phyloP scores from a whole-genome alignment of 192 early-diverging fungal genomes.

The Irineochytrium annulatum region DNA sequence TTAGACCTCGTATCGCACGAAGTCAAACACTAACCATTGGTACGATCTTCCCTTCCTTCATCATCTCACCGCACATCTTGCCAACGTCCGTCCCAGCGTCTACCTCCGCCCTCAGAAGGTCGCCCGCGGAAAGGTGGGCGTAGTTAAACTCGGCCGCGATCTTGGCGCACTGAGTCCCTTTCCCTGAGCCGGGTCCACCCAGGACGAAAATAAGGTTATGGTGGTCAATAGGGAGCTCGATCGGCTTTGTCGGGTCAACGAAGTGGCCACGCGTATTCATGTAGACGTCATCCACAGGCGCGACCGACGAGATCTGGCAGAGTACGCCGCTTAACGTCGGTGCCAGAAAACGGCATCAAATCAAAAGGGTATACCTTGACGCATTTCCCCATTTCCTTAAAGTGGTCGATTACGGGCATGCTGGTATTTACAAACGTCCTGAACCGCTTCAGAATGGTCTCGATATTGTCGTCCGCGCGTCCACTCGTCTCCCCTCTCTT shows the following conservation, averaged over 20 bases:
- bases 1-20: neutral
- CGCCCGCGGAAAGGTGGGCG: constrained; percentile 88
- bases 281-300: constrained; percentile 36
- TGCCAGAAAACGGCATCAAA: too few species aligned
- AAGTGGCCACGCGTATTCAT: constrained; percentile 21
- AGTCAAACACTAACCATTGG: constrained; percentile 36
- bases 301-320: constrained; percentile 34
- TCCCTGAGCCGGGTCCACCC: constrained; percentile 47
- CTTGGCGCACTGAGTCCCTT: constrained; percentile 83
- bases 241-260: constrained; percentile 4
- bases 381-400: too few species aligned
- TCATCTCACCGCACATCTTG: constrained; percentile 70
- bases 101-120: constrained; percentile 80
- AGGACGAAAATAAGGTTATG: constrained; percentile 40
- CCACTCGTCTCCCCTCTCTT: constrained; percentile 53
- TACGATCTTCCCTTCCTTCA: constrained; percentile 84
- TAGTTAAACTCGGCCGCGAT: constrained; percentile 76
- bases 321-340: too few species aligned
- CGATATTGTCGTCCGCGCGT: constrained; percentile 53
- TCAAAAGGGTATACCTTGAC: too few species aligned
- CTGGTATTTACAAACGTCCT: constrained; percentile 43
- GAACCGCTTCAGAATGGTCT: constrained; percentile 54
- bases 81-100: constrained; percentile 33
- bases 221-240: neutral
- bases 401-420: constrained; percentile 49